Evolutionary conservation across 1,284 basidiomycete genomes (phyloP).

Genomic region (Ganoderma sinense): DNA sequence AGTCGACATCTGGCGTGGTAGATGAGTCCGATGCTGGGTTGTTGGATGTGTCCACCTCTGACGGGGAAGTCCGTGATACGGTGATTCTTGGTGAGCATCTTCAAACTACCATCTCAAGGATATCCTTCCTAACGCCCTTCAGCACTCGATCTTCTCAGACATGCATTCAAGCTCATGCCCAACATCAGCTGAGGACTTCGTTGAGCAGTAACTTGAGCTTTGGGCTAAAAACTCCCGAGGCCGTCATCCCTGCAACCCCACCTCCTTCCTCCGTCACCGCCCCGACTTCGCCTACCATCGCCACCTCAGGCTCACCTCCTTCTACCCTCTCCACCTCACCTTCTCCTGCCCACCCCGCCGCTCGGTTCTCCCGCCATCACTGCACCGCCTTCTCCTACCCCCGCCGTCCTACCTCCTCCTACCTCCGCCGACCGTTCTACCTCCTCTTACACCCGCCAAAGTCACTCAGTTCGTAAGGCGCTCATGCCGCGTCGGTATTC

Average conservation of each 20-base stretch:
- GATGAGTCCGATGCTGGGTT: background rate
- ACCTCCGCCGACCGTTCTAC: background rate
- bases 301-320: too few relatives aligned
- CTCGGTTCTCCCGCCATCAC: too few relatives aligned
- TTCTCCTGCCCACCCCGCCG: too few relatives aligned
- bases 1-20: background rate
- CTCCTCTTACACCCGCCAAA: too few relatives aligned
- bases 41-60: background rate
- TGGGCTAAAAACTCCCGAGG: too few relatives aligned
- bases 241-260: too few relatives aligned
- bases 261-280: too few relatives aligned
- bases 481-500: background rate
- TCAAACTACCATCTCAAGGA: background rate
- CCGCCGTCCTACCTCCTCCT: background rate
- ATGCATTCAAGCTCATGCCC: background rate
- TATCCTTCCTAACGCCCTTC: background rate
- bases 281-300: too few relatives aligned
- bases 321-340: background rate
- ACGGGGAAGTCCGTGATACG: background rate
- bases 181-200: too few relatives aligned
- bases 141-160: background rate
- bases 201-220: too few relatives aligned
- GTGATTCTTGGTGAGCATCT: background rate
- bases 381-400: background rate
- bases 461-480: background rate